Conservation (phyloP, 2,329 filamentous ascomycete genomes). For the Xylaria digitata region DNA sequence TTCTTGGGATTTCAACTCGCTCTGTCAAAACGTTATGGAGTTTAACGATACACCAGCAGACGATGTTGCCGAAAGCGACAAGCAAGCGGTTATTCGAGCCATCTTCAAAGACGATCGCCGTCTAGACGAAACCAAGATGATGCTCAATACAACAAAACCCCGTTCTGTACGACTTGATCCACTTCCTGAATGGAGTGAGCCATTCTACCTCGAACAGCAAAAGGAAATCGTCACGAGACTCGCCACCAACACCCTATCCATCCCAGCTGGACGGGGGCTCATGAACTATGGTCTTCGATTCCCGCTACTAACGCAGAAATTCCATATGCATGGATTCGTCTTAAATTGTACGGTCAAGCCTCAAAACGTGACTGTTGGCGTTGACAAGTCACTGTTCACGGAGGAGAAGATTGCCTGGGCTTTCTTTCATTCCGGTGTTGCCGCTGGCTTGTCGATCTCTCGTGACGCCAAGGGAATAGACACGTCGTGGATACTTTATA, state of each 20-base stretch:
- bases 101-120: slow-evolving; percentile 94
- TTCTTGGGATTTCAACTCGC: slow-evolving; percentile 79
- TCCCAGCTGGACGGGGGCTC: slow-evolving; percentile 87
- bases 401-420: slow-evolving; percentile 99
- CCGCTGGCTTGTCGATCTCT: slow-evolving; percentile 92
- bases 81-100: slow-evolving; percentile 82
- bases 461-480: slow-evolving; percentile 92
- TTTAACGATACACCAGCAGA: slow-evolving; percentile 72
- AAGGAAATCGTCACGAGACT: slow-evolving; percentile 89
- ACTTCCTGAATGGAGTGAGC: slow-evolving; percentile 82
- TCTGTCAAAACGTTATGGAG: slow-evolving; percentile 75
- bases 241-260: slow-evolving; percentile 86
- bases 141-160: slow-evolving; percentile 87
- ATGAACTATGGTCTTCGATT: slow-evolving; percentile 88
- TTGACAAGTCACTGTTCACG: slow-evolving; percentile 85
- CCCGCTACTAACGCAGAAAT: slow-evolving; percentile 91
- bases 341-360: slow-evolving; percentile 92
- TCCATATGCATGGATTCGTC: slow-evolving; percentile 89
- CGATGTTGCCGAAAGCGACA: slow-evolving; percentile 84
- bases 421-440: slow-evolving; percentile 96
- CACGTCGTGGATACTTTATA: slow-evolving; percentile 98
- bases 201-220: slow-evolving; percentile 89
- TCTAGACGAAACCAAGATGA: slow-evolving; percentile 82
- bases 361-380: slow-evolving; percentile 90
- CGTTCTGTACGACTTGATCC: slow-evolving; percentile 81